Evolutionary conservation across 2,329 filamentous ascomycete species (phyloP).

Genomic region (Tolypocladium tropicale): DNA sequence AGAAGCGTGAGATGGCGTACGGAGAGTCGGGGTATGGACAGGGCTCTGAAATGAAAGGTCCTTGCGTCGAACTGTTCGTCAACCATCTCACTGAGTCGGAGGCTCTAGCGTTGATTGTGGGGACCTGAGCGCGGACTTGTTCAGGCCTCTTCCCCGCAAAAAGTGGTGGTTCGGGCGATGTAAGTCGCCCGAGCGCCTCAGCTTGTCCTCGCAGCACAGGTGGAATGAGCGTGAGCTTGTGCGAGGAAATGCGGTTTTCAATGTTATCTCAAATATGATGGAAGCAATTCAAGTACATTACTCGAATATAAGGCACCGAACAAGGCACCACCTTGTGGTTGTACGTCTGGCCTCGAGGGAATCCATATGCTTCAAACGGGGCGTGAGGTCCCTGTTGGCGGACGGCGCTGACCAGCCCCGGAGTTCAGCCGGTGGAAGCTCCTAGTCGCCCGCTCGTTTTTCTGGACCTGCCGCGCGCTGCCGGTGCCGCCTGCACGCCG

Average conservation of each 20-base stretch:
- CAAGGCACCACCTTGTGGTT: no score
- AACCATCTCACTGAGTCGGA: neutral
- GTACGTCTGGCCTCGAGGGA: neutral
- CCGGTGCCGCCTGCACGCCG: conserved; percentile 14
- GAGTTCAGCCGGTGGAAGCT: conserved; percentile 20
- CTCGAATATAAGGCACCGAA: no score
- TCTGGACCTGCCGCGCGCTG: conserved; percentile 17
- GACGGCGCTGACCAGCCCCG: conserved; percentile 6
- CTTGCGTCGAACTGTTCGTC: neutral
- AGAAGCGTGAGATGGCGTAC: neutral
- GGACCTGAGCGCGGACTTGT: neutral
- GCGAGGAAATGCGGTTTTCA: neutral
- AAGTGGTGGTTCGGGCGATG: neutral
- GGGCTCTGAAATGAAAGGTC: neutral
- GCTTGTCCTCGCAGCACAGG: neutral
- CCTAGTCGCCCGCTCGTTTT: conserved; percentile 14
- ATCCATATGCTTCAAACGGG: neutral
- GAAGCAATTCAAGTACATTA: no score
- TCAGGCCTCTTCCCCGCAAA: neutral
- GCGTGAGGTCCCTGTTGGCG: neutral
- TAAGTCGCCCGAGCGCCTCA: neutral
- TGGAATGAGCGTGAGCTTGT: neutral
- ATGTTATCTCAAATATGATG: no score
- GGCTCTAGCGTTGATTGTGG: neutral
- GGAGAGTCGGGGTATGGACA: neutral